phyloP scores from a whole-genome alignment of 1,284 basidiomycete species.

The Fomitopsis palustris region DNA sequence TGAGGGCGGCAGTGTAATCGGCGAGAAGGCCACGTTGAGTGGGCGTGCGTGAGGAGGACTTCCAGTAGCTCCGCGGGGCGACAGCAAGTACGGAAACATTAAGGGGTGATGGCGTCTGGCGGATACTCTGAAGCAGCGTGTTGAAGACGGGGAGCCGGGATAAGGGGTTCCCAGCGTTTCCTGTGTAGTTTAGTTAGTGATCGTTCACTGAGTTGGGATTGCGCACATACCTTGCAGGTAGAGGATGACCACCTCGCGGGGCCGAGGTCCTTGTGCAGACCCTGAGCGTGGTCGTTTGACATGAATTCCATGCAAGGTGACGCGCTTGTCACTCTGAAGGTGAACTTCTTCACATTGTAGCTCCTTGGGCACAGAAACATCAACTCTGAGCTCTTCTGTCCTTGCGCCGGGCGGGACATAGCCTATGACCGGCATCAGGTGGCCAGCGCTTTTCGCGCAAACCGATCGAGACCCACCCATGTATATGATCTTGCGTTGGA shows the following conservation, averaged over 20 bases:
- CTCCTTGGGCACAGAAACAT: conserved; percentile 22
- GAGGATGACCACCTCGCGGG: conserved; percentile 27
- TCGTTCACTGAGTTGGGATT: neutral
- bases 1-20: conserved; percentile 37
- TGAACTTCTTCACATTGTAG: conserved; percentile 27
- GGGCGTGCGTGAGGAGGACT: conserved; percentile 31
- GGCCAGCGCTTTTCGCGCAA: neutral
- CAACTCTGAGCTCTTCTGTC: conserved; percentile 30
- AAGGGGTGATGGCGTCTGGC: conserved; percentile 7
- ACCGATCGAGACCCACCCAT: conserved; percentile 34
- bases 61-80: conserved; percentile 42
- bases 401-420: conserved; percentile 43
- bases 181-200: conserved; percentile 19
- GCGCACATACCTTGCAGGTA: conserved; percentile 36
- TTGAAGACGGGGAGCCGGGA: conserved; percentile 44
- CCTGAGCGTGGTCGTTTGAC: conserved; percentile 10
- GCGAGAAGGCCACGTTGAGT: conserved; percentile 35
- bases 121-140: conserved; percentile 9
- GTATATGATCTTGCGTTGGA: conserved; percentile 51
- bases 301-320: conserved; percentile 28
- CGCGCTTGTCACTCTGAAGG: conserved; percentile 21
- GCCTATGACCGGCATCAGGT: conserved; percentile 24
- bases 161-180: conserved; percentile 50
- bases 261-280: neutral
- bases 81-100: conserved; percentile 30